These are phyloP conservation scores for Trebouxia gelatinosa DNA, from an alignment of 163 green algal species.

Conservation along the genomic window DNA sequence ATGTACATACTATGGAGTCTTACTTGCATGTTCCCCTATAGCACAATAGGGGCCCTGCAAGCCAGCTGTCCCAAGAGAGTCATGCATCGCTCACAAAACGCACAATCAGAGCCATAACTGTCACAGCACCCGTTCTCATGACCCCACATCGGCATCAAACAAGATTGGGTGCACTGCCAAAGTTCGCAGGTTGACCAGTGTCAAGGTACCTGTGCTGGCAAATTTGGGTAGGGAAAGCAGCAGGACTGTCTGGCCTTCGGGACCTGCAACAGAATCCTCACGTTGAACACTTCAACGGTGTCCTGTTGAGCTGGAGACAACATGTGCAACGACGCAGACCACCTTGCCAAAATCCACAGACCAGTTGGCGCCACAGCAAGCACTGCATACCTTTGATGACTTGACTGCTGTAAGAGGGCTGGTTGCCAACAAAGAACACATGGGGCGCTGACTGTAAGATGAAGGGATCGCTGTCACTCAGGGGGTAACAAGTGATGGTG, in stretches of 20 bases:
- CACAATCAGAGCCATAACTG: no score
- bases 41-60: no score
- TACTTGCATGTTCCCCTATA: no score
- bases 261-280: conserved; percentile 35
- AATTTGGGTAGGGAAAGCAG: conserved; percentile 81
- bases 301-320: neutral
- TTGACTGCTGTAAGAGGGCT: conserved; percentile 76
- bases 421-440: conserved; percentile 92
- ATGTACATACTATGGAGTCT: no score
- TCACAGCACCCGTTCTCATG: no score
- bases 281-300: neutral
- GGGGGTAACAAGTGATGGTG: conserved; percentile 93
- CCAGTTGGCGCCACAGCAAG: neutral
- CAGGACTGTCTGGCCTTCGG: conserved; percentile 48
- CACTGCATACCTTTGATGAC: conserved; percentile 52
- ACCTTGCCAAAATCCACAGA: neutral
- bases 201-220: conserved; percentile 57
- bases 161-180: conserved; percentile 73
- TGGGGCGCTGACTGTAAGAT: conserved; percentile 79
- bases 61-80: no score
- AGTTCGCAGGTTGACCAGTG: conserved; percentile 84
- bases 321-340: neutral
- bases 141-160: conserved; percentile 68
- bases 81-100: no score
- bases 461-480: conserved; percentile 91